These are phyloP conservation scores for Kentomonas sorsogonicus DNA, from an alignment of 208 protist species.

Conservation along the genomic window DNA sequence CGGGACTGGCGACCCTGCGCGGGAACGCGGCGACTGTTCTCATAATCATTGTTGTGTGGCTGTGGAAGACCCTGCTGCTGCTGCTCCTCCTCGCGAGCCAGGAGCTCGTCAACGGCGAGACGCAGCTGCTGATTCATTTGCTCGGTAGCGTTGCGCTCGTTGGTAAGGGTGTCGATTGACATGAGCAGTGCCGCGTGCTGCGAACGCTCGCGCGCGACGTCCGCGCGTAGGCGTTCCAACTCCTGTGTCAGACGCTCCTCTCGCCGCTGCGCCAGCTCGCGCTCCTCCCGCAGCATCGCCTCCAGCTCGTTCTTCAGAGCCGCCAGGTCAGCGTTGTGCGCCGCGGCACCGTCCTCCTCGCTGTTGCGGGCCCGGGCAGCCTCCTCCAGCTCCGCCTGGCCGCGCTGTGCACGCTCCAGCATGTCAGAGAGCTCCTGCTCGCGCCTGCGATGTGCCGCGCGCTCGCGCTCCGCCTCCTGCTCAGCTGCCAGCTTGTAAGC, in stretches of 20 bases:
- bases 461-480: slow-evolving; percentile 77
- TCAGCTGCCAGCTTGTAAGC: slow-evolving; percentile 85
- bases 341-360: too few species aligned
- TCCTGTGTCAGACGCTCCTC: slow-evolving; percentile 52
- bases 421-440: slow-evolving; percentile 75
- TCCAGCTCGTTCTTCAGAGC: slow-evolving; percentile 73
- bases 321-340: slow-evolving; percentile 30
- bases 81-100: slow-evolving; percentile 23
- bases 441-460: slow-evolving; percentile 53
- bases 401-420: slow-evolving; percentile 55
- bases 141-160: slow-evolving; percentile 51
- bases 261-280: slow-evolving; percentile 44
- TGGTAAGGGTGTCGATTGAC: slow-evolving; percentile 51
- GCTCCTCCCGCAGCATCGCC: slow-evolving; percentile 66
- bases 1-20: slow-evolving; percentile 3
- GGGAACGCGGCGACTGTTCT: neutral
- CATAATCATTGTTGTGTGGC: neutral
- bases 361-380: slow-evolving; percentile 44
- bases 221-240: slow-evolving; percentile 45
- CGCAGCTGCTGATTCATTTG: slow-evolving; percentile 69
- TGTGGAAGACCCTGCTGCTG: slow-evolving; percentile 6
- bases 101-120: slow-evolving; percentile 55
- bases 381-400: slow-evolving; percentile 61
- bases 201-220: slow-evolving; percentile 53
- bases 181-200: slow-evolving; percentile 33